These are phyloP conservation scores for Fusarium sp. DNA, from an alignment of 2,329 filamentous ascomycete species.

Conservation along the genomic window DNA sequence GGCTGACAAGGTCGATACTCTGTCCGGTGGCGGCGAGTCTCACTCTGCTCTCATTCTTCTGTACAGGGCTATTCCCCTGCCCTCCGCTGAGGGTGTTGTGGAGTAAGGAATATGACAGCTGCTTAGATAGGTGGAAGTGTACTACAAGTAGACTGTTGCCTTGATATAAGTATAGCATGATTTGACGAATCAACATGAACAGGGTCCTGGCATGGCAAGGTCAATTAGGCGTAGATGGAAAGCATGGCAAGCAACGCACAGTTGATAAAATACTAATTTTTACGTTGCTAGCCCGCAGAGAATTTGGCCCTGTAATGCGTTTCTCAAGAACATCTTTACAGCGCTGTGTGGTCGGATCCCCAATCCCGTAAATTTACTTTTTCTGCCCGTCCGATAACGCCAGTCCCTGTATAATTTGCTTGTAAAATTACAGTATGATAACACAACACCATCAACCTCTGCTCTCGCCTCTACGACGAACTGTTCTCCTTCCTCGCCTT, in stretches of 20 bases:
- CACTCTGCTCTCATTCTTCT: conserved; percentile 86
- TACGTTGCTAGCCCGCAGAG: neutral
- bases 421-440: conserved; percentile 31
- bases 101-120: conserved; percentile 39
- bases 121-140: neutral
- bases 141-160: conserved; percentile 1
- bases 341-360: neutral
- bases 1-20: conserved; percentile 88
- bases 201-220: conserved; percentile 23
- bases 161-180: conserved; percentile 17
- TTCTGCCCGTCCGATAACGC: conserved; percentile 23
- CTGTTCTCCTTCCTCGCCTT: conserved; percentile 40
- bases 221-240: conserved; percentile 36
- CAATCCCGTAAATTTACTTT: neutral
- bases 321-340: neutral
- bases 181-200: conserved; percentile 26
- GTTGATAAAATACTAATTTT: conserved; percentile 28
- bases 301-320: neutral
- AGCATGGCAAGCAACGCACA: conserved; percentile 29
- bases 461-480: conserved; percentile 1
- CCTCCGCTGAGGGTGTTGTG: conserved; percentile 64
- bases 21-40: conserved; percentile 89
- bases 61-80: conserved; percentile 80
- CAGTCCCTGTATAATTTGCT: conserved; percentile 8
- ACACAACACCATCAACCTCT: conserved; percentile 12